Evolutionary conservation across 805 yeast species (phyloP).

Genomic region (Yarrowia osloensis): DNA sequence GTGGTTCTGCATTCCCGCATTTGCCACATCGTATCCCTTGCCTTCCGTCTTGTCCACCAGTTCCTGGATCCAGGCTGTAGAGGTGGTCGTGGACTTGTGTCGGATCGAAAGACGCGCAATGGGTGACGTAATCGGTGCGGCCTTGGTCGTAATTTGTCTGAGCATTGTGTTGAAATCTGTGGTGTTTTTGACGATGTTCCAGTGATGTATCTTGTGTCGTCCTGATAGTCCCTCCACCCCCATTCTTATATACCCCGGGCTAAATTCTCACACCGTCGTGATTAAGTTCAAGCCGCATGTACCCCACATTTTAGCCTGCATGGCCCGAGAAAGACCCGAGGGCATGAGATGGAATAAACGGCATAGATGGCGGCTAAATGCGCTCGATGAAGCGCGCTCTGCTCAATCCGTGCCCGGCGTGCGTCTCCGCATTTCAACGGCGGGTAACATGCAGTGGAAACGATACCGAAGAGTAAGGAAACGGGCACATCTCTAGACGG

Average conservation of each 20-base stretch:
- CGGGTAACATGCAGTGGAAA: no score
- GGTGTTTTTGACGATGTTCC: background rate
- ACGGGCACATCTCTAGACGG: no score
- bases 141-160: background rate
- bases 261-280: no score
- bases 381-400: no score
- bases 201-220: background rate
- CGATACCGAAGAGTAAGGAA: no score
- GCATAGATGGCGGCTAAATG: background rate
- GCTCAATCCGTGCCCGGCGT: background rate
- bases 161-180: background rate
- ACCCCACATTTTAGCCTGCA: slow-evolving; percentile 3
- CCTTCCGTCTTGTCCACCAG: slow-evolving; percentile 36
- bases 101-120: background rate
- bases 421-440: background rate
- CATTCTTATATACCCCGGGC: background rate
- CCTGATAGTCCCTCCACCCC: no score
- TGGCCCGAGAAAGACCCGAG: slow-evolving; percentile 5
- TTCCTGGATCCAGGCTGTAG: slow-evolving; percentile 36
- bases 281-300: slow-evolving; percentile 13
- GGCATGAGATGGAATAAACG: background rate
- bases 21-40: slow-evolving; percentile 34
- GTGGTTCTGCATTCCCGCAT: slow-evolving; percentile 36
- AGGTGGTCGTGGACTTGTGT: slow-evolving; percentile 18
- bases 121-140: no score